Evolutionary conservation across 2,329 filamentous ascomycete species (phyloP).

Genomic region (Epichloe coenophiala): DNA sequence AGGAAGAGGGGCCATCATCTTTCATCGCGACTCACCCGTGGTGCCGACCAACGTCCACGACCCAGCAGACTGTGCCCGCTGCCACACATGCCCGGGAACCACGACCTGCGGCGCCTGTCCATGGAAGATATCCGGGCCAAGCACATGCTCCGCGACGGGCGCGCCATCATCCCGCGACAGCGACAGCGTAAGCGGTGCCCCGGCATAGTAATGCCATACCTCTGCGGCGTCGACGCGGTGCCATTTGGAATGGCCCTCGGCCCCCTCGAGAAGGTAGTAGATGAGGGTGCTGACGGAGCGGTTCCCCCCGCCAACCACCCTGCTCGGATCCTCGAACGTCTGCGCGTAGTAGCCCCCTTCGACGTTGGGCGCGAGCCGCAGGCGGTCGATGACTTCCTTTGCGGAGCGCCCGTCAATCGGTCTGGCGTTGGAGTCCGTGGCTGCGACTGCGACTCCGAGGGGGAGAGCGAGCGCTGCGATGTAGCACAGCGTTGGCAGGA

Average conservation of each 20-base stretch:
- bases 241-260: constrained; percentile 29
- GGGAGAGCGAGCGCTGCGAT: not conserved
- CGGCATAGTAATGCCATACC: constrained; percentile 41
- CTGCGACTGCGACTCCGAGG: not conserved
- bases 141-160: constrained; percentile 10
- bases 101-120: constrained; percentile 29
- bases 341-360: constrained; percentile 38
- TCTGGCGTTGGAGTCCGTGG: no score
- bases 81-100: constrained; percentile 28
- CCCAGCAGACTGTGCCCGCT: constrained; percentile 22
- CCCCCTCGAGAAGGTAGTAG: constrained; percentile 37
- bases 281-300: constrained; percentile 35
- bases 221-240: constrained; percentile 34
- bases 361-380: constrained; percentile 27
- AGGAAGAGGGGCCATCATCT: not conserved
- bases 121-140: constrained; percentile 28
- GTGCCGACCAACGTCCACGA: constrained; percentile 33
- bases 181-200: constrained; percentile 32
- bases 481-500: not conserved
- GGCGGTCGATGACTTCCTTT: constrained; percentile 26
- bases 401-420: constrained; percentile 10
- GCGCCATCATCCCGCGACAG: constrained; percentile 29
- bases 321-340: constrained; percentile 27
- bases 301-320: constrained; percentile 2
- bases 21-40: constrained; percentile 6